Percentiles rank a stretch among this genome's conserved stretches.
These are phyloP conservation scores for Millerozyma acaciae DNA, from an alignment of 805 yeast genomes.

Conservation along the genomic window DNA sequence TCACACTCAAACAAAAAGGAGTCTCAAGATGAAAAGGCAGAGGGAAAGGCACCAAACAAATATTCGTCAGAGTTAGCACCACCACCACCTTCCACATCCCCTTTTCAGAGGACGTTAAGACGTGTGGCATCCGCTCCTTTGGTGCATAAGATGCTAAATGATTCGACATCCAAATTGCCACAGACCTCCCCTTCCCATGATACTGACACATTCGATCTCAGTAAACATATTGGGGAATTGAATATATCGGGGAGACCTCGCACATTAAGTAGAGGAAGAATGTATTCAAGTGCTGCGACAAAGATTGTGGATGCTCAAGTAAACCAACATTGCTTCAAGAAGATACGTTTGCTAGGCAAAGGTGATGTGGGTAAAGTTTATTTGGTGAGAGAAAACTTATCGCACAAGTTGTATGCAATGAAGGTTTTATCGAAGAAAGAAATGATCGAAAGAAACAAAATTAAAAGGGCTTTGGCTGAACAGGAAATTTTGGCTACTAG, in stretches of 20 bases:
- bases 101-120: constrained; percentile 46
- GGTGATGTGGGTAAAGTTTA: constrained; percentile 98
- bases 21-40: constrained; percentile 3
- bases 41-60: background rate
- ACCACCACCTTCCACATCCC: constrained; percentile 12
- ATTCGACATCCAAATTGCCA: constrained; percentile 9
- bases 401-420: constrained; percentile 83
- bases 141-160: constrained; percentile 36
- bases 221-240: constrained; percentile 43
- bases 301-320: constrained; percentile 77
- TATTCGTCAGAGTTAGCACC: background rate
- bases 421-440: constrained; percentile 86
- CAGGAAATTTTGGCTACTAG: constrained; percentile 94
- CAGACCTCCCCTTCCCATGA: constrained; percentile 11
- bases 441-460: constrained; percentile 92
- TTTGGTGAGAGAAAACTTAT: constrained; percentile 75
- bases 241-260: constrained; percentile 32
- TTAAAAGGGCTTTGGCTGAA: constrained; percentile 92
- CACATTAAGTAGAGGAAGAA: constrained; percentile 45
- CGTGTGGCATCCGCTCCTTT: constrained; percentile 86
- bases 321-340: constrained; percentile 82
- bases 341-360: constrained; percentile 83
- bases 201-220: constrained; percentile 32
- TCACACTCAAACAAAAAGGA: constrained; percentile 6
- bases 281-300: constrained; percentile 71